Conservation (phyloP, 2,329 filamentous ascomycete genomes). For the Ophiostoma himal-ulmi region DNA sequence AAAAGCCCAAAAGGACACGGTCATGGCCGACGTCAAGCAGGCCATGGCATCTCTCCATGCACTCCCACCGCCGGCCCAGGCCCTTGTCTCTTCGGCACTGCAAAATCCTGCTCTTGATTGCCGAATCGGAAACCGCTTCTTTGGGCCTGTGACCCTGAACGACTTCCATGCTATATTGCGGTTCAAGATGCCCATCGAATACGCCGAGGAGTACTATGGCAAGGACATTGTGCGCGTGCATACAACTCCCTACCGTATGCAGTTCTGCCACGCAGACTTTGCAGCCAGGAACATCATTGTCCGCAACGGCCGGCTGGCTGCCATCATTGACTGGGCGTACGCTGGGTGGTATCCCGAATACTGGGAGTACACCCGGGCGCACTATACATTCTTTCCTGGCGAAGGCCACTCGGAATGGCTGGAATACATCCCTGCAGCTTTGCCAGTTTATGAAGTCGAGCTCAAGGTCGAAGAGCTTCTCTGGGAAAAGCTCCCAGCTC, state of each 20-base stretch:
- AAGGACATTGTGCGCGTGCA: conserved; percentile 14
- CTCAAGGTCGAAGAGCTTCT: background rate
- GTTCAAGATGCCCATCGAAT: conserved; percentile 4
- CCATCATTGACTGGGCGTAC: conserved; percentile 45
- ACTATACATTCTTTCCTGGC: background rate
- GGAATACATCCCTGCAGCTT: background rate
- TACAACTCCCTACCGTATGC: conserved; percentile 7
- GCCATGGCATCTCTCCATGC: conserved; percentile 12
- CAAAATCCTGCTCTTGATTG: conserved; percentile 7
- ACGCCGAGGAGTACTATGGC: conserved; percentile 8
- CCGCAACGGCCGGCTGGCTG: conserved; percentile 36
- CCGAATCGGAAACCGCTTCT: conserved; percentile 12
- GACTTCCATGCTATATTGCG: conserved; percentile 19
- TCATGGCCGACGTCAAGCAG: conserved; percentile 18
- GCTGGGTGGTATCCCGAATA: conserved; percentile 43
- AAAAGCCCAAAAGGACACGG: conserved; percentile 5
- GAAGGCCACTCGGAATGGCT: background rate
- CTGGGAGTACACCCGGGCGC: conserved; percentile 33
- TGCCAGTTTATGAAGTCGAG: background rate
- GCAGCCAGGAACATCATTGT: conserved; percentile 42
- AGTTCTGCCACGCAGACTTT: conserved; percentile 52
- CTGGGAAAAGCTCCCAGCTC: background rate
- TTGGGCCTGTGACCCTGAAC: conserved; percentile 14
- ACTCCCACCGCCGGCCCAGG: conserved; percentile 14
- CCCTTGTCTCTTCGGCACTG: conserved; percentile 14